Evolutionary conservation across 1,284 basidiomycete genomes (phyloP), one percentile per base, ranked within the genome.

Genomic region (Ustilago hordei): DNA sequence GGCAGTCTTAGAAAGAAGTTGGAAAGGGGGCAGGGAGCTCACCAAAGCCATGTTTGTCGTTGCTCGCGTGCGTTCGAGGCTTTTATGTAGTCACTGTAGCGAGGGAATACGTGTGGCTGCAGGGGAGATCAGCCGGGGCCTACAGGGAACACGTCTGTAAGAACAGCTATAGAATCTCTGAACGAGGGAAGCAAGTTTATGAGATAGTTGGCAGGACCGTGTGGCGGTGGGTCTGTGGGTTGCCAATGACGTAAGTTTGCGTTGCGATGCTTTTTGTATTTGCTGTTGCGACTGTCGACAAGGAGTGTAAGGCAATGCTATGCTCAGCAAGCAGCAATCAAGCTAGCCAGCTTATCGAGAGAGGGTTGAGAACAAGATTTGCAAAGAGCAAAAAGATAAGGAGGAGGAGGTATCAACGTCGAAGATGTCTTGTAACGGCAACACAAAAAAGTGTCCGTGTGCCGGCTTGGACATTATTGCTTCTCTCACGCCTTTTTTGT

Each of bases 21-120:
- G 12, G 17, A 17, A 17, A 48, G 38, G 43, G 38, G 53, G 63
- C 47, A 68, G 62, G 53, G 17, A 55, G 2, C 17, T 34, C 23
- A 76, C 74, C 68, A 76, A 50, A 59, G 74, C 74, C 74, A 76
- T 76, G 36, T 12, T 62, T 55, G 52, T 32, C 43, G 17, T 8
- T 55, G 61, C 55, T 47, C 12, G 38, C 50, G 32, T 47, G 28
- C 54, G 36, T 59, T n/a, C 56, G 64, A 58, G 47, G 39, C 55
- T 55, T 47, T 70, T 17, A 53, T 31, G 48, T 50, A n/a, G 28
- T 19, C n/a, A 48, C 9, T 34, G 50, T 12, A 9, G 11, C 15
- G 28, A 8, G 45, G 43, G 32, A 41, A 55, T 4, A 28, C 23
- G 23, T 28, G 23, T 28, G n/a, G 12, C 48, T 31, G 28, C 34